Evolutionary conservation across 805 yeast genomes (phyloP).

Genomic region (Saccharomyces paradoxus): DNA sequence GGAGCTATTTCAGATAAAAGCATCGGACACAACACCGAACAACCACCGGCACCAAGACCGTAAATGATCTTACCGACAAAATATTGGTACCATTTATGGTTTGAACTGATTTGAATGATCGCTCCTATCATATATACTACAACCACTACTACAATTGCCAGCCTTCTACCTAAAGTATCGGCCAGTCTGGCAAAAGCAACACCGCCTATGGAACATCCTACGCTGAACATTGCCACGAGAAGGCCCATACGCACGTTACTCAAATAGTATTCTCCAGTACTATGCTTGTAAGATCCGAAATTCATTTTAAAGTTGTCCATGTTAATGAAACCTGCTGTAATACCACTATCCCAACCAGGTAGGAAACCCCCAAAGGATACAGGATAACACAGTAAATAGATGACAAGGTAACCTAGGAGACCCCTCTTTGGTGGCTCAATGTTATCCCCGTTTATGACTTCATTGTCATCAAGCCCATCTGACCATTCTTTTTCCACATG

Average conservation of each 20-base stretch:
- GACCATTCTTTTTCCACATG: background rate
- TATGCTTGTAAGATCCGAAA: slow-evolving; percentile 39
- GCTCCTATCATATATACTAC: slow-evolving; percentile 50
- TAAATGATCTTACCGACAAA: slow-evolving; percentile 46
- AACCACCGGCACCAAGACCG: slow-evolving; percentile 64
- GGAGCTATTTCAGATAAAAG: slow-evolving; percentile 58
- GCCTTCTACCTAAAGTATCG: slow-evolving; percentile 50
- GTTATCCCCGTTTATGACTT: background rate
- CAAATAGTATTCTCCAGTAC: slow-evolving; percentile 36
- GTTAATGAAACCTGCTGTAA: slow-evolving; percentile 55
- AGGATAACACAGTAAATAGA: slow-evolving; percentile 25
- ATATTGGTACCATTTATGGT: slow-evolving; percentile 24
- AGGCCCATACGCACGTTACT: slow-evolving; percentile 41
- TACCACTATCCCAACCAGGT: slow-evolving; percentile 64
- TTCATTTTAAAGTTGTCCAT: slow-evolving; percentile 44
- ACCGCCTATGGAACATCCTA: slow-evolving; percentile 11
- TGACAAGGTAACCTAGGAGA: background rate
- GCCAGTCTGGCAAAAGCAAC: slow-evolving; percentile 45
- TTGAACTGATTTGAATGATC: slow-evolving; percentile 47
- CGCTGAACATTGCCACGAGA: slow-evolving; percentile 39
- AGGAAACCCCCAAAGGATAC: slow-evolving; percentile 60
- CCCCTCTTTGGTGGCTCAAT: background rate
- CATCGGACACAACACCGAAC: slow-evolving; percentile 62
- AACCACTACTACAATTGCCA: slow-evolving; percentile 47
- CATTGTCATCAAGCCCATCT: background rate